Evolutionary conservation across 768 basidiomycete genomes (phyloP).

Genomic region (Tulasnella sp.): DNA sequence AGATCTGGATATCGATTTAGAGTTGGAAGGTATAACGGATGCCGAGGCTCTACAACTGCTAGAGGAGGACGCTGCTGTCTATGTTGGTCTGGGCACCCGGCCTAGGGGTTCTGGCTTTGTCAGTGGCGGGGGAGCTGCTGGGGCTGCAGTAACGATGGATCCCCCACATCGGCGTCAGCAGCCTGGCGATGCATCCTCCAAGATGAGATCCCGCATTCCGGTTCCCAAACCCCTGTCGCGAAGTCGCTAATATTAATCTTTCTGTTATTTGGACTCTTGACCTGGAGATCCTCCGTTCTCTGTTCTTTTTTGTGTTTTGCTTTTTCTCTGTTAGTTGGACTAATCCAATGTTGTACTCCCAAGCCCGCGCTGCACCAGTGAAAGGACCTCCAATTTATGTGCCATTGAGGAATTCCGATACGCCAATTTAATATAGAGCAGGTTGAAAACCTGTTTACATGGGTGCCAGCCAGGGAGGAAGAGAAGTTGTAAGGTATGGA

Average conservation of each 20-base stretch:
- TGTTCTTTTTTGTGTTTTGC: background rate
- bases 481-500: background rate
- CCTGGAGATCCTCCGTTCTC: background rate
- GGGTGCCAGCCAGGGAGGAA: background rate
- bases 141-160: constrained; percentile 14
- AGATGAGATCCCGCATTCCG: constrained; percentile 19
- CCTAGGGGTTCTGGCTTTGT: background rate
- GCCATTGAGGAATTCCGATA: background rate
- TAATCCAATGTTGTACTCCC: background rate
- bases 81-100: constrained; percentile 14
- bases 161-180: background rate
- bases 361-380: background rate
- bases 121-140: constrained; percentile 21
- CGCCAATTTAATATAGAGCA: background rate
- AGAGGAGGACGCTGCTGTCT: constrained; percentile 10
- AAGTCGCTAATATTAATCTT: background rate
- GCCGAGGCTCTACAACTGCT: background rate
- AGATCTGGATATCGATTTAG: constrained; percentile 13
- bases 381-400: background rate
- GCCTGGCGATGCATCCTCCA: background rate
- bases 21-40: background rate
- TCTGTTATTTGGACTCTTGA: background rate
- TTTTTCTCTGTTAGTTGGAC: background rate
- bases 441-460: background rate
- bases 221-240: background rate